A percentile compares a stretch with the other conserved stretches of the same genome.
Evolutionary conservation across 345 rosid genomes (phyloP).

Genomic region (Erysimum cheiranthoides): DNA sequence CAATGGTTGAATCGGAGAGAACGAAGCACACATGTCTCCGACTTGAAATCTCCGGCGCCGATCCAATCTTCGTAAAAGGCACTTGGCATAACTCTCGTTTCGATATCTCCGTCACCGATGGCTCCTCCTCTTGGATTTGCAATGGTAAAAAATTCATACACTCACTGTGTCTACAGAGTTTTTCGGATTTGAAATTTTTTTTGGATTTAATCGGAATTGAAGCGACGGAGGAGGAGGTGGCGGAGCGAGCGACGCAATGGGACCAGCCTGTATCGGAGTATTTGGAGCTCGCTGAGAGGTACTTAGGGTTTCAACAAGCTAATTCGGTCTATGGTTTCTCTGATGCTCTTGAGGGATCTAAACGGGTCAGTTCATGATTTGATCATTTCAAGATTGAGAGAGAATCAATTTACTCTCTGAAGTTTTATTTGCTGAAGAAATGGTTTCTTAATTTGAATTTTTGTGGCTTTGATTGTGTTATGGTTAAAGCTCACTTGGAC

Average conservation of each 20-base stretch:
- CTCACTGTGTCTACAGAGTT: neutral
- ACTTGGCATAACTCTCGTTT: slow-evolving; percentile 68
- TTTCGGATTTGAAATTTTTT: neutral
- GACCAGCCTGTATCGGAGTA: slow-evolving; percentile 77
- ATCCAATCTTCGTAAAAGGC: slow-evolving; percentile 73
- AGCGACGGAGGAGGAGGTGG: slow-evolving; percentile 79
- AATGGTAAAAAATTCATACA: slow-evolving; percentile 47
- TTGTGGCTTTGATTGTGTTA: slow-evolving; percentile 10
- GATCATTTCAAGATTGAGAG: too few relatives aligned
- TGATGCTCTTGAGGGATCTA: slow-evolving; percentile 74
- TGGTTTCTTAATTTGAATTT: neutral
- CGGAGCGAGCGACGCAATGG: slow-evolving; percentile 86
- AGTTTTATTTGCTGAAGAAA: neutral
- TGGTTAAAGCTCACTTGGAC: slow-evolving; percentile 80
- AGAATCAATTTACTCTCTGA: neutral
- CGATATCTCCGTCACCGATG: slow-evolving; percentile 79
- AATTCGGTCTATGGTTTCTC: slow-evolving; percentile 67
- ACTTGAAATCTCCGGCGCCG: slow-evolving; percentile 53
- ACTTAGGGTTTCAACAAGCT: slow-evolving; percentile 82
- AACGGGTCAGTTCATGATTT: slow-evolving; percentile 58
- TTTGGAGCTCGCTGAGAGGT: slow-evolving; percentile 71
- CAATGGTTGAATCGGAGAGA: slow-evolving; percentile 46
- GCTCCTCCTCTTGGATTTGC: slow-evolving; percentile 79
- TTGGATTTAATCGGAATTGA: slow-evolving; percentile 7
- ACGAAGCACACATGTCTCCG: slow-evolving; percentile 75